These are phyloP conservation scores for Hortaea werneckii DNA, from an alignment of 2,329 filamentous ascomycete species.

Conservation along the genomic window DNA sequence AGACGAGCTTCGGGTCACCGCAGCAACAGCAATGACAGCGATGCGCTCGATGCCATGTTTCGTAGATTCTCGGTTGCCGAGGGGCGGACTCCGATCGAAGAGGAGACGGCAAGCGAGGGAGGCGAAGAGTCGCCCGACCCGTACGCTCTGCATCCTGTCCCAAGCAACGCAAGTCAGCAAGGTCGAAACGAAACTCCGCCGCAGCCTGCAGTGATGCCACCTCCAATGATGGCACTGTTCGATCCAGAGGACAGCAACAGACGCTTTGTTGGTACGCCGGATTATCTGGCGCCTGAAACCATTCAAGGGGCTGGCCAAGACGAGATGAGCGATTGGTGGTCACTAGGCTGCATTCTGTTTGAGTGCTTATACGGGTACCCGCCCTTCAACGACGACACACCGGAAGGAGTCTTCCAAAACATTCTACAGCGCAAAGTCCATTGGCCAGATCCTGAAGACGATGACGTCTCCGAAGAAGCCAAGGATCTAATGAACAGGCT, in stretches of 20 bases:
- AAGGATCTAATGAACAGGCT: slow-evolving; percentile 91
- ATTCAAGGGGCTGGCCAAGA: slow-evolving; percentile 93
- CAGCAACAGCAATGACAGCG: slow-evolving; percentile 87
- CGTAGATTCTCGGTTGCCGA: slow-evolving; percentile 53
- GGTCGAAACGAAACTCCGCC: slow-evolving; percentile 42
- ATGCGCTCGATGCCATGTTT: slow-evolving; percentile 74
- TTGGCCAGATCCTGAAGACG: slow-evolving; percentile 72
- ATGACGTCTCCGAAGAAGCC: slow-evolving; percentile 64
- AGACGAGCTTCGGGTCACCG: slow-evolving; percentile 65
- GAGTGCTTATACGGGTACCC: slow-evolving; percentile 91
- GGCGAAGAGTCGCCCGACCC: slow-evolving; percentile 66
- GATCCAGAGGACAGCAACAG: slow-evolving; percentile 89
- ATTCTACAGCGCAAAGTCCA: slow-evolving; percentile 82
- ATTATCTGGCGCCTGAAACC: slow-evolving; percentile 93
- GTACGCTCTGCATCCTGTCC: slow-evolving; percentile 51
- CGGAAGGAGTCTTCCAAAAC: slow-evolving; percentile 93
- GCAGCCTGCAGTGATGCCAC: slow-evolving; percentile 65
- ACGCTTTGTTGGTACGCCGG: slow-evolving; percentile 90
- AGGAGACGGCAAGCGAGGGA: slow-evolving; percentile 60
- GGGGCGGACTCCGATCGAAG: slow-evolving; percentile 57
- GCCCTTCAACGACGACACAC: slow-evolving; percentile 81
- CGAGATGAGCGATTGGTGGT: slow-evolving; percentile 99
- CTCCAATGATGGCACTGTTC: slow-evolving; percentile 85
- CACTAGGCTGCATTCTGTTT: slow-evolving; percentile 94
- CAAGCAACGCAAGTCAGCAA: slow-evolving; percentile 37